Percentiles rank a stretch among this genome's conserved stretches.
Conservation (phyloP, 345 rosid genomes). For the thale cress (Arabidopsis thaliana) region DNA sequence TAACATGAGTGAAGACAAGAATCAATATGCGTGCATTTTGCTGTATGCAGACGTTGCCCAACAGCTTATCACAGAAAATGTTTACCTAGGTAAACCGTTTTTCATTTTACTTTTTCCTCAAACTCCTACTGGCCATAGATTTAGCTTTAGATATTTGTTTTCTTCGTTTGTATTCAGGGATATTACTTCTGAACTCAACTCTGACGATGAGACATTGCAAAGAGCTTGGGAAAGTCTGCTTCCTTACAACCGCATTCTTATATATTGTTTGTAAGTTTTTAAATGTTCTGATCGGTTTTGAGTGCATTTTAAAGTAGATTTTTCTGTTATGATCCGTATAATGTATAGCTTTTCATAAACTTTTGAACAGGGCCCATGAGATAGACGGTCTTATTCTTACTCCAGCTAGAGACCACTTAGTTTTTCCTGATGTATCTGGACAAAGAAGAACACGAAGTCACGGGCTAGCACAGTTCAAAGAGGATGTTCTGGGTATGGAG, state of each 20-base stretch:
- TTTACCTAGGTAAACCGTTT: slow-evolving; percentile 59
- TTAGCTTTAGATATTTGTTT: slow-evolving; percentile 14
- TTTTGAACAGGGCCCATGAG: slow-evolving; percentile 62
- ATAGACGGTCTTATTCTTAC: slow-evolving; percentile 49
- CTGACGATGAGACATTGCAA: slow-evolving; percentile 34
- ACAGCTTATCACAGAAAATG: slow-evolving; percentile 72
- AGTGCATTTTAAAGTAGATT: slow-evolving; percentile 4
- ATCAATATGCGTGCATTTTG: slow-evolving; percentile 54
- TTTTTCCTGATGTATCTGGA: slow-evolving; percentile 53
- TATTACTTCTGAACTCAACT: slow-evolving; percentile 53
- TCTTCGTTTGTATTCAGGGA: slow-evolving; percentile 33
- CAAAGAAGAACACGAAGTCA: slow-evolving; percentile 40
- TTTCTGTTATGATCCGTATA: slow-evolving; percentile 13
- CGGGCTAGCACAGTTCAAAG: slow-evolving; percentile 23
- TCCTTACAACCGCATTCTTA: slow-evolving; percentile 60
- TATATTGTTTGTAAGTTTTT: slow-evolving; percentile 69
- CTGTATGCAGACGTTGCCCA: slow-evolving; percentile 83
- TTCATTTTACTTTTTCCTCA: slow-evolving; percentile 5
- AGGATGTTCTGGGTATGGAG: slow-evolving; percentile 9
- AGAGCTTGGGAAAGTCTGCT: slow-evolving; percentile 71
- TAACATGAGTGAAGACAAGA: slow-evolving; percentile 54
- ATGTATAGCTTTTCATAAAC: slow-evolving; percentile 29
- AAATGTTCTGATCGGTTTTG: not conserved
- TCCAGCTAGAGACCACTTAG: slow-evolving; percentile 67
- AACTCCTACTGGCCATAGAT: slow-evolving; percentile 15